Evolutionary conservation across 257 asterid species (phyloP), one percentile per base, ranked within the genome.

Genomic region (Solanum virginianum): DNA sequence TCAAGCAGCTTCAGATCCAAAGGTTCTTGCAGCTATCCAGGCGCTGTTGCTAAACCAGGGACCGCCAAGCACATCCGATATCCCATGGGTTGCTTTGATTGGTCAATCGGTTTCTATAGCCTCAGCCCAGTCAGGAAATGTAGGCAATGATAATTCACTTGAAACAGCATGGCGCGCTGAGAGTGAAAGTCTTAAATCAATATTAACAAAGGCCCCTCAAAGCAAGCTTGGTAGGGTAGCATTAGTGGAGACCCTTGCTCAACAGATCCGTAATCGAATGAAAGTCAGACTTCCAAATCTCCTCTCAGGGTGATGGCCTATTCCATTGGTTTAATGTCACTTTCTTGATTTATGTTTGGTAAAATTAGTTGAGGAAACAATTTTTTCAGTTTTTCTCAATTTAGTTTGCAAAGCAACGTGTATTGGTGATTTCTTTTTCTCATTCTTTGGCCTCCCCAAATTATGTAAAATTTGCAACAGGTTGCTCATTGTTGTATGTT

Each of bases 221-320:
- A 87, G 65, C 84, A 87, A 87, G 87, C 84, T 87, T 81, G 89
- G 89, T 39, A 87, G 89, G 65, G 69, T 87, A 81, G 87, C 87
- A 68, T 75, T 87, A 82, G 87, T 84, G 26, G 89, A 87, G 83
- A 79, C 84, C 83, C 85, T 87, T 71, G 87, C 89, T 53, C 87
- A 80, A n/a, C 89, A 87, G 87, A 81, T 87, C 20, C 89, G 84
- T 55, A 85, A 63, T 75, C 87, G 89, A n/a, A 84, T 94, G 98
- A 97, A 92, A 91, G 80, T 95, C 83, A 92, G 98, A 90, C 93
- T 97, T 70, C 99, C 98, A 22, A 95, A 91, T 90, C 94, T 95
- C 32, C 98, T 95, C 56, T 92, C 97, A 49, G 98, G 99, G 99
- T 95, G 89, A 68, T 86, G 65, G 45, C 65, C 16, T 53, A 51